Conservation (phyloP, 108 stramenopile genomes). For the Chaetoceros tenuissimus region DNA sequence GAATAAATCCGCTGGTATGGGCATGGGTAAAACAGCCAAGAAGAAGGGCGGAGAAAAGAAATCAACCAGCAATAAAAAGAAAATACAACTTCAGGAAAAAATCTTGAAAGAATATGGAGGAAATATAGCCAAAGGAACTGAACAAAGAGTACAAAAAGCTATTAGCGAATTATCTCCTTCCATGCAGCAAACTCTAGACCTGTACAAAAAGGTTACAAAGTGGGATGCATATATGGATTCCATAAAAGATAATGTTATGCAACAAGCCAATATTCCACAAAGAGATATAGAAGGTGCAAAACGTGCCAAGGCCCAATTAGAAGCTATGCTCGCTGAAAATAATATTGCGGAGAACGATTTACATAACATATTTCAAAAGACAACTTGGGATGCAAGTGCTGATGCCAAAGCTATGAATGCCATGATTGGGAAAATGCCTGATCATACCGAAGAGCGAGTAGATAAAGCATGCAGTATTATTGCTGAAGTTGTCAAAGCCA, state of each 20-base stretch:
- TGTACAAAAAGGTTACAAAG: conserved; percentile 38
- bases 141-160: conserved; percentile 33
- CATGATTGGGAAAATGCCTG: conserved; percentile 50
- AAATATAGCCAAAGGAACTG: conserved; percentile 44
- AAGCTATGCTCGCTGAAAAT: conserved; percentile 29
- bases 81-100: neutral
- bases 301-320: conserved; percentile 25
- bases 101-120: conserved; percentile 42
- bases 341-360: conserved; percentile 27
- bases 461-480: conserved; percentile 37
- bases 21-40: no score
- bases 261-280: conserved; percentile 29
- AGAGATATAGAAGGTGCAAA: conserved; percentile 32
- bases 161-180: conserved; percentile 34
- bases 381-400: conserved; percentile 73
- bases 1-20: neutral
- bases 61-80: neutral
- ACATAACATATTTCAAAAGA: conserved; percentile 50
- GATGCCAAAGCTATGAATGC: conserved; percentile 59
- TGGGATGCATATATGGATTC: conserved; percentile 33
- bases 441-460: conserved; percentile 32
- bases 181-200: conserved; percentile 30
- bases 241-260: conserved; percentile 26
- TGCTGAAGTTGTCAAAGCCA: conserved; percentile 24
- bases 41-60: neutral